Evolutionary conservation across 371 early-diverging fungal species (phyloP).

Genomic region (Ecytonucleospora hepatopenaei): DNA sequence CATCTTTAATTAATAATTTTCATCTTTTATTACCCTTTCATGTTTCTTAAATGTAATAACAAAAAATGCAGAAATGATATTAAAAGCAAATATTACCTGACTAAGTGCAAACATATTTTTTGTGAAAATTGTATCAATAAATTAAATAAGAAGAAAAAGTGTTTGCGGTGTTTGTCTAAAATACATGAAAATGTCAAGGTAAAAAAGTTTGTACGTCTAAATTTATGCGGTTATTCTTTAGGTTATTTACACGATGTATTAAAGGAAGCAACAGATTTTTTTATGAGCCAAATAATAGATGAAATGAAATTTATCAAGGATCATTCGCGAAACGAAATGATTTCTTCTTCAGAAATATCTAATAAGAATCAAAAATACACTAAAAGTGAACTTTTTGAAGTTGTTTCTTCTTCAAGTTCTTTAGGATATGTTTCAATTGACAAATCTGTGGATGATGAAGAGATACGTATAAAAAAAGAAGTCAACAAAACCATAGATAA

Average conservation of each 20-base stretch:
- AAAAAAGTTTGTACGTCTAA: background rate
- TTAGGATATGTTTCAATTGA: too few relatives aligned
- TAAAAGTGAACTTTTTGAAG: too few relatives aligned
- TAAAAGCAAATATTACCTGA: slow-evolving; percentile 2
- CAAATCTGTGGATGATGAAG: too few relatives aligned
- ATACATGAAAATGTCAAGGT: background rate
- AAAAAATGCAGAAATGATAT: slow-evolving; percentile 10
- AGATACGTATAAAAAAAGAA: too few relatives aligned
- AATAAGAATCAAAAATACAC: too few relatives aligned
- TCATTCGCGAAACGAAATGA: too few relatives aligned
- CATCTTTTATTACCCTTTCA: too few relatives aligned
- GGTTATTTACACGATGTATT: background rate
- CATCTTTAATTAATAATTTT: too few relatives aligned
- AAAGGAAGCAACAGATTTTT: background rate
- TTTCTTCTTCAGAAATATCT: too few relatives aligned
- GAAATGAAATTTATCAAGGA: background rate
- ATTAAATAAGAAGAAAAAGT: background rate
- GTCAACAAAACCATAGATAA: too few relatives aligned
- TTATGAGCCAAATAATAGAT: background rate
- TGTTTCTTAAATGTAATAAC: slow-evolving; percentile 26
- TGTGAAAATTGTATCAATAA: background rate
- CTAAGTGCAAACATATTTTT: slow-evolving; percentile 18
- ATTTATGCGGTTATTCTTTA: background rate
- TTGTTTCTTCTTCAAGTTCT: too few relatives aligned
- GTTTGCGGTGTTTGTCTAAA: background rate